These are phyloP conservation scores for Linnemannia schmuckeri DNA, from an alignment of 192 early-diverging fungal species.

Conservation along the genomic window DNA sequence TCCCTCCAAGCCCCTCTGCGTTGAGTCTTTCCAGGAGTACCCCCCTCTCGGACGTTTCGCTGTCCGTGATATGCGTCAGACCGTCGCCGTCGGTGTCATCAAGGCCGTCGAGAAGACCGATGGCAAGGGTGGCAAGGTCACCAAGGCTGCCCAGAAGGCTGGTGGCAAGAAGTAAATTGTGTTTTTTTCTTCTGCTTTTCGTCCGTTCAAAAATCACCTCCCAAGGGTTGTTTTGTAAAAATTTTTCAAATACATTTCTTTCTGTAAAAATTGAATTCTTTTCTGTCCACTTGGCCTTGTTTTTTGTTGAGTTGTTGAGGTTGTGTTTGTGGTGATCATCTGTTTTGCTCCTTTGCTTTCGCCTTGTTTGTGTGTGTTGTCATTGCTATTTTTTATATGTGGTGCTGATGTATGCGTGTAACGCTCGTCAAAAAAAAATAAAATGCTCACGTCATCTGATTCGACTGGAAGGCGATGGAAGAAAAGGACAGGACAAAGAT, in stretches of 20 bases:
- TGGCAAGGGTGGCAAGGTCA: constrained; percentile 74
- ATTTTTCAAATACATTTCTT: constrained; percentile 13
- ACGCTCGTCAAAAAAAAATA: background rate
- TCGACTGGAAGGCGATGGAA: background rate
- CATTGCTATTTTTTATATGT: background rate
- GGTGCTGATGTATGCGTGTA: background rate
- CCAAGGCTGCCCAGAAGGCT: constrained; percentile 81
- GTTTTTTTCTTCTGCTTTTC: background rate
- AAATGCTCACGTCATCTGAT: background rate
- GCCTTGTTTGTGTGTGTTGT: background rate
- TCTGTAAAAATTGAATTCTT: constrained; percentile 12
- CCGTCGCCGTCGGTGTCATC: constrained; percentile 97
- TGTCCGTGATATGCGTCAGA: constrained; percentile 98
- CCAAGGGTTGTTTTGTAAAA: constrained; percentile 41
- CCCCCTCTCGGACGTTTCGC: constrained; percentile 97
- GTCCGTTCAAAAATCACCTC: constrained; percentile 33
- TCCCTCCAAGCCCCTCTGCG: constrained; percentile 97
- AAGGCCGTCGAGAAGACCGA: constrained; percentile 89
- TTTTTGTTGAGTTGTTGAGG: background rate
- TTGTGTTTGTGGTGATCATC: background rate
- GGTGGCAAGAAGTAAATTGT: constrained; percentile 59
- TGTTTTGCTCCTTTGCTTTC: background rate
- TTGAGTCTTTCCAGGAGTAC: constrained; percentile 93
- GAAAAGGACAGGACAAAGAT: background rate
- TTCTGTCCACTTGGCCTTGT: background rate